A percentile compares a stretch with the other conserved stretches of the same genome.
These are phyloP conservation scores for Rhynchospora breviuscula DNA, from an alignment of 176 grass and related monocot genomes.

Conservation along the genomic window DNA sequence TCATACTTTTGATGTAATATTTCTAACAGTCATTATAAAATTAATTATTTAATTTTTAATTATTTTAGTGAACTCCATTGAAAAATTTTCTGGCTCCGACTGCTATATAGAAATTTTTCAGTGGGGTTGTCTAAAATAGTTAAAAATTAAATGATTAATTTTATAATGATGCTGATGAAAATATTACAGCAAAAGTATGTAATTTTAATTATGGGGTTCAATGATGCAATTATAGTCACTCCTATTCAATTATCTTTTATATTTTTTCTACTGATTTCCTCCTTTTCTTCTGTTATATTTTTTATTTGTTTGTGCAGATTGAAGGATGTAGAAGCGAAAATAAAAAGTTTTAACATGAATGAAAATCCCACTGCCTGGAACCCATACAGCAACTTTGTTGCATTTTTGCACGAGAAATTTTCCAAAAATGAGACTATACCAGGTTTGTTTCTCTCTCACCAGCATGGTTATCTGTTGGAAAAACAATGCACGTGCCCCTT, in stretches of 20 bases:
- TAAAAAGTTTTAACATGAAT: conserved; percentile 42
- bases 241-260: not conserved
- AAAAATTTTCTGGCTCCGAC: too few species aligned
- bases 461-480: not conserved
- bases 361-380: conserved; percentile 66
- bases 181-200: too few species aligned
- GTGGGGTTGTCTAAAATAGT: too few species aligned
- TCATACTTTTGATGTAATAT: too few species aligned
- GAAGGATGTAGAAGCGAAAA: conserved; percentile 65
- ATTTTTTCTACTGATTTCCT: not conserved
- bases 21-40: too few species aligned
- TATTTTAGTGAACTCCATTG: too few species aligned
- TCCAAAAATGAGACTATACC: conserved; percentile 64
- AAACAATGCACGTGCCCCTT: not conserved
- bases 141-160: too few species aligned
- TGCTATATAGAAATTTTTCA: too few species aligned
- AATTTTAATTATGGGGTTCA: too few species aligned
- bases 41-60: too few species aligned
- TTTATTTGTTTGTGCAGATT: conserved; percentile 44
- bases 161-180: too few species aligned
- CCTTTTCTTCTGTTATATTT: conserved; percentile 21
- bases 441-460: conserved; percentile 32
- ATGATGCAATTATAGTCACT: too few species aligned
- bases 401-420: conserved; percentile 55
- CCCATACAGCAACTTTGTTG: conserved; percentile 57